A percentile compares a stretch with the other conserved stretches of the same genome.
These are phyloP conservation scores for Macrophomina pseudophaseolina DNA, from an alignment of 2,329 filamentous ascomycete genomes.

Conservation along the genomic window DNA sequence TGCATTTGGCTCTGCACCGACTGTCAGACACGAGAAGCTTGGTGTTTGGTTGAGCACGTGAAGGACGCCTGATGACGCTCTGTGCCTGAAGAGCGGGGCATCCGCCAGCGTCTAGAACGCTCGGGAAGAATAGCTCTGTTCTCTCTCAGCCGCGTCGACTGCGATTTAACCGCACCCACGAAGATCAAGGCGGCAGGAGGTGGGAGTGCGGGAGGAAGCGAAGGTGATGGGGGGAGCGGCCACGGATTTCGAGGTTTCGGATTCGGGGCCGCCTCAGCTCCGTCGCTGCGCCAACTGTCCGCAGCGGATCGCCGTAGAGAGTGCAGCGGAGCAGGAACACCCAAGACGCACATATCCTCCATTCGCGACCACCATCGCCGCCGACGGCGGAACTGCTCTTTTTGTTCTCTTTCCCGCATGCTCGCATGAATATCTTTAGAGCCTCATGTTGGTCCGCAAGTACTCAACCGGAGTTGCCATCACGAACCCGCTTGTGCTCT, in stretches of 20 bases:
- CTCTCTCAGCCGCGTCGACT: neutral
- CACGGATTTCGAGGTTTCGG: neutral
- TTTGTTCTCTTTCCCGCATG: slow-evolving; percentile 2
- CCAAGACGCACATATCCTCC: slow-evolving; percentile 20
- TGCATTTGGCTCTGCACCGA: slow-evolving; percentile 17
- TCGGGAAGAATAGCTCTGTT: neutral
- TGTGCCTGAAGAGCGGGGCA: neutral
- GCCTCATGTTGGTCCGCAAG: slow-evolving; percentile 24
- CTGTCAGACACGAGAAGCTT: slow-evolving; percentile 23
- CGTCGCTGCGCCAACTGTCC: neutral
- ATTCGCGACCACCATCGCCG: neutral
- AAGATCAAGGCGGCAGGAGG: neutral
- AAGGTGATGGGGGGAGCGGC: neutral
- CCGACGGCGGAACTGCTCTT: slow-evolving; percentile 22
- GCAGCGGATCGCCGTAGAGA: slow-evolving; percentile 1
- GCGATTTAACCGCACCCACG: neutral
- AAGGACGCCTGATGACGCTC: slow-evolving; percentile 9
- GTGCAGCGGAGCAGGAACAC: neutral
- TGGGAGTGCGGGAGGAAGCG: neutral
- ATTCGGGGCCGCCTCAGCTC: neutral
- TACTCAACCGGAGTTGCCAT: slow-evolving; percentile 50
- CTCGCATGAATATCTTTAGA: neutral
- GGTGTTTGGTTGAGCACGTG: slow-evolving; percentile 19
- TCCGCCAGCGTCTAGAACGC: slow-evolving; percentile 5
- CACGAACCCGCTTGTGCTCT: slow-evolving; percentile 76